Evolutionary conservation across 2,329 filamentous ascomycete species (phyloP).

Genomic region (Alternaria atra): DNA sequence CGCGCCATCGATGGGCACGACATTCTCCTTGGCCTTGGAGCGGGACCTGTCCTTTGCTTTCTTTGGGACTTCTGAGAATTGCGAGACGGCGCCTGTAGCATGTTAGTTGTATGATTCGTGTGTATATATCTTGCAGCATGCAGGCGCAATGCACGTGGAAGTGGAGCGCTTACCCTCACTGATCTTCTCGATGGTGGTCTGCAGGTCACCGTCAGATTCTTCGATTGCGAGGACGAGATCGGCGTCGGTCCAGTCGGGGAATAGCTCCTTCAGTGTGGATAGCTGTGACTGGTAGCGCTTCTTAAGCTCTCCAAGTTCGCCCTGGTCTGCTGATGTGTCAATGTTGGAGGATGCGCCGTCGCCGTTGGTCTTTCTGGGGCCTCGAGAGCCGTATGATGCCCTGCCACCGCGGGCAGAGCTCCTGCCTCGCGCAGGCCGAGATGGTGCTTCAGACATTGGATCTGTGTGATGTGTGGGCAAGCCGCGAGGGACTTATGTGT

Average conservation of each 20-base stretch:
- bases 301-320: constrained; percentile 91
- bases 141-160: constrained; percentile 4
- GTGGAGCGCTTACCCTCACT: constrained; percentile 70
- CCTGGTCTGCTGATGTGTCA: constrained; percentile 78
- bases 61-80: constrained; percentile 81
- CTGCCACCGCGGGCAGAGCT: constrained; percentile 87
- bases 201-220: constrained; percentile 81
- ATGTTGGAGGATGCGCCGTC: constrained; percentile 69
- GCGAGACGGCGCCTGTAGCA: constrained; percentile 74
- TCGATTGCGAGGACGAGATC: constrained; percentile 92
- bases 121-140: constrained; percentile 5
- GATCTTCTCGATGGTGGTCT: constrained; percentile 78
- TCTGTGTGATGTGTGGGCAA: constrained; percentile 53
- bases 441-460: constrained; percentile 93
- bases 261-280: constrained; percentile 86
- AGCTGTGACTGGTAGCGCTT: constrained; percentile 85
- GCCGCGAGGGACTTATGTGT: constrained; percentile 29
- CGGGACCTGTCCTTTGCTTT: constrained; percentile 77
- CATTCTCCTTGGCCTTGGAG: constrained; percentile 74
- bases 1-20: constrained; percentile 61
- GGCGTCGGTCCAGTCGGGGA: constrained; percentile 93
- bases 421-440: constrained; percentile 88
- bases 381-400: constrained; percentile 69
- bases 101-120: constrained; percentile 13
- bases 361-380: constrained; percentile 70